phyloP scores from a whole-genome alignment of 1,284 basidiomycete genomes.

The Ganoderma leucocontextum region DNA sequence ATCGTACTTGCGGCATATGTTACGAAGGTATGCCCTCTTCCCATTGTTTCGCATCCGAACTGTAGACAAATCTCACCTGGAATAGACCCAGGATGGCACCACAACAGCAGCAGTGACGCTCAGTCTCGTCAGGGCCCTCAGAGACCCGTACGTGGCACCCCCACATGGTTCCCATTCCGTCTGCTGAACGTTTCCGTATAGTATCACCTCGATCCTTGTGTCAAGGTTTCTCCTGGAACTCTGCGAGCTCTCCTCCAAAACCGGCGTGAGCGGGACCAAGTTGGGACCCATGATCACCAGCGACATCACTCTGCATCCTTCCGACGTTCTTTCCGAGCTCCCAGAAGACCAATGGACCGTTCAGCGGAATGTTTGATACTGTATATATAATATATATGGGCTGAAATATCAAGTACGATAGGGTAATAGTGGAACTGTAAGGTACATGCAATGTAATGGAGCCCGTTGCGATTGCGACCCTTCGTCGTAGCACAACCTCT shows the following conservation, averaged over 20 bases:
- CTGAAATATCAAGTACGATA: too few species aligned
- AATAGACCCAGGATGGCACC: neutral
- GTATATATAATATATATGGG: neutral
- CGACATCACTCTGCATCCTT: neutral
- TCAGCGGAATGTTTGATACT: neutral
- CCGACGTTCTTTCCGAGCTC: conserved; percentile 3
- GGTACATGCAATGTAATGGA: neutral
- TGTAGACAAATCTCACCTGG: neutral
- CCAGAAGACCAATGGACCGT: neutral
- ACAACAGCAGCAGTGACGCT: neutral
- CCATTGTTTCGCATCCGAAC: neutral
- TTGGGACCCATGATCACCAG: neutral
- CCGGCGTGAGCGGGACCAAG: neutral
- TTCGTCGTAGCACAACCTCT: too few species aligned
- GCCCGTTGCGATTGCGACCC: too few species aligned
- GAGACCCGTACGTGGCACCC: neutral
- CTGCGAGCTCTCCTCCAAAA: neutral
- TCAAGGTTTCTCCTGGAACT: conserved; percentile 2
- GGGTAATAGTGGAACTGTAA: neutral
- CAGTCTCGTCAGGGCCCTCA: neutral
- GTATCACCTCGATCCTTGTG: neutral
- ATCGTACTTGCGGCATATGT: neutral
- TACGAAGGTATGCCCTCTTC: neutral
- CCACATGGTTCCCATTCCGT: rapidly evolving
- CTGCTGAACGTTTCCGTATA: neutral